Evolutionary conservation across 805 yeast species (phyloP).

Genomic region (Candida odintsovae): DNA sequence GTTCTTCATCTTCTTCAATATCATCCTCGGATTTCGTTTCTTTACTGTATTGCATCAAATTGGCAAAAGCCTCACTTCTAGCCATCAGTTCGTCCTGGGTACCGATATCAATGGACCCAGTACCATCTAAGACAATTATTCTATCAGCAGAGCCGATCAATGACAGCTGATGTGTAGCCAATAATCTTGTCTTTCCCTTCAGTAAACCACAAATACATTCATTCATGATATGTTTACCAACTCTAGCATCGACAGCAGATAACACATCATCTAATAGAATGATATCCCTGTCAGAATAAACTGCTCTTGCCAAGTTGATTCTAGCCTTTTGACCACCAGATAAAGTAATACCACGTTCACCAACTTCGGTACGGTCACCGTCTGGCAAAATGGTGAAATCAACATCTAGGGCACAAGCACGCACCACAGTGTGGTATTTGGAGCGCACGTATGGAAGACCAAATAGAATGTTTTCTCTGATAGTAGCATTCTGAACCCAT

Average conservation of each 20-base stretch:
- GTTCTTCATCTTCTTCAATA: slow-evolving; percentile 21
- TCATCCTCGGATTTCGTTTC: slow-evolving; percentile 27
- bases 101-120: slow-evolving; percentile 63
- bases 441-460: slow-evolving; percentile 49
- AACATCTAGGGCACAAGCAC: slow-evolving; percentile 59
- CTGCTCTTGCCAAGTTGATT: slow-evolving; percentile 72
- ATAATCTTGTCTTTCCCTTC: slow-evolving; percentile 53
- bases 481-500: slow-evolving; percentile 81
- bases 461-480: slow-evolving; percentile 67
- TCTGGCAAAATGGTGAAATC: slow-evolving; percentile 66
- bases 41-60: slow-evolving; percentile 43
- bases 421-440: slow-evolving; percentile 48
- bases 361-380: slow-evolving; percentile 76
- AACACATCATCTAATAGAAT: slow-evolving; percentile 72
- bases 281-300: slow-evolving; percentile 63
- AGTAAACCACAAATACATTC: slow-evolving; percentile 60
- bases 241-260: slow-evolving; percentile 83
- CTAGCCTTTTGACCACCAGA: slow-evolving; percentile 93
- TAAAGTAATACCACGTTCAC: slow-evolving; percentile 78
- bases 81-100: slow-evolving; percentile 46
- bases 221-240: slow-evolving; percentile 72
- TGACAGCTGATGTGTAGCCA: slow-evolving; percentile 83
- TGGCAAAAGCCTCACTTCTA: slow-evolving; percentile 41
- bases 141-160: slow-evolving; percentile 65
- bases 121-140: slow-evolving; percentile 55